Conservation (phyloP, 148 eudicot species). For the Heliosperma pusillum region DNA sequence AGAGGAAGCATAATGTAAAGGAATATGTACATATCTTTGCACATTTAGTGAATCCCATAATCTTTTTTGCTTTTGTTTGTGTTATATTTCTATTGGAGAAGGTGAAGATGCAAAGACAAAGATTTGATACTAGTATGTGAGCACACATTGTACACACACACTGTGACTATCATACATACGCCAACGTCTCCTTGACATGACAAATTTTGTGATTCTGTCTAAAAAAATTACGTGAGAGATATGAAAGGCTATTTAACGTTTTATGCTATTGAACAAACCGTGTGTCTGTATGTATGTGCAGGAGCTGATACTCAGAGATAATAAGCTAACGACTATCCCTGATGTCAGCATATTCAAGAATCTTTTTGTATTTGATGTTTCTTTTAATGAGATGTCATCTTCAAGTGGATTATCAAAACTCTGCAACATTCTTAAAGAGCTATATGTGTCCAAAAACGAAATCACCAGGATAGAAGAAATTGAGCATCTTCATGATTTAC, state of each 20-base stretch:
- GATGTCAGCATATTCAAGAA: slow-evolving; percentile 79
- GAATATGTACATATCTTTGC: no score
- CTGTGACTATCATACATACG: no score
- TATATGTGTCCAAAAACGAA: slow-evolving; percentile 94
- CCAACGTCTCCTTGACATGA: not conserved
- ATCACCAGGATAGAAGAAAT: slow-evolving; percentile 89
- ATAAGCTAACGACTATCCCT: slow-evolving; percentile 75
- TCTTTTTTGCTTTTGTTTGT: no score
- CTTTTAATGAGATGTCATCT: slow-evolving; percentile 86
- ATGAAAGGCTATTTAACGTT: not conserved
- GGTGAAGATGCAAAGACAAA: no score
- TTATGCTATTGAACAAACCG: no score
- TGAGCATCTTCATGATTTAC: slow-evolving; percentile 72
- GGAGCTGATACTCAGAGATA: slow-evolving; percentile 94
- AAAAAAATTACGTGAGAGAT: not conserved
- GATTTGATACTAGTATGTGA: no score
- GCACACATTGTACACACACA: no score
- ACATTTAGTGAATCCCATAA: no score
- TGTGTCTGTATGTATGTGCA: slow-evolving; percentile 42
- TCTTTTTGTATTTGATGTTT: slow-evolving; percentile 84
- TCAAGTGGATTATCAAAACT: slow-evolving; percentile 69
- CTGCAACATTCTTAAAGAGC: slow-evolving; percentile 70
- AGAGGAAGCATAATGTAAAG: no score
- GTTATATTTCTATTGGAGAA: no score
- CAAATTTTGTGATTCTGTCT: not conserved